Conservation (phyloP, 352 stramenopile species). For the Globisporangium irregulare region DNA sequence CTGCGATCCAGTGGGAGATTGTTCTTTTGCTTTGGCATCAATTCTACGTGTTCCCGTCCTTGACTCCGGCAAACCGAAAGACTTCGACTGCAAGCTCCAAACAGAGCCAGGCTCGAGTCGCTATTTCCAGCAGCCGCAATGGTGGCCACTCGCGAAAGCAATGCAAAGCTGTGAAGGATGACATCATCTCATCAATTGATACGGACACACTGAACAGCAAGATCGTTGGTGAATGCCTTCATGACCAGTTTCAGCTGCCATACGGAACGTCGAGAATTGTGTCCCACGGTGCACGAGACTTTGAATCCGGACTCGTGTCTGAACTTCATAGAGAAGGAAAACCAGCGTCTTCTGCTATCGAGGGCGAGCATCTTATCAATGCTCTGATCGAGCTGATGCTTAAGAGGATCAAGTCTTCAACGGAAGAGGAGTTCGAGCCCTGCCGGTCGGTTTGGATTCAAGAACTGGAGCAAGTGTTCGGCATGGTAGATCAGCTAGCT, state of each 20-base stretch:
- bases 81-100: not conserved
- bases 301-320: not conserved
- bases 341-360: not conserved
- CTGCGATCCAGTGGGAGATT: slow-evolving; percentile 9
- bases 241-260: not conserved
- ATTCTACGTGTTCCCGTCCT: slow-evolving; percentile 1
- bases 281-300: slow-evolving; percentile 1
- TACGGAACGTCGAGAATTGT: not conserved
- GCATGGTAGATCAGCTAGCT: slow-evolving; percentile 1
- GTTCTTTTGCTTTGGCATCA: slow-evolving; percentile 5
- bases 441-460: not conserved
- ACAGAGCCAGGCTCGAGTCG: not conserved
- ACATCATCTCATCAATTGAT: not conserved
- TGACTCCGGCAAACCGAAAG: not conserved
- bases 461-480: not conserved
- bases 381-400: slow-evolving; percentile 8
- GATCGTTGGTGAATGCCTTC: not conserved
- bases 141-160: not conserved
- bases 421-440: not conserved
- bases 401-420: not conserved
- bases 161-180: not conserved
- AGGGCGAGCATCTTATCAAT: not conserved
- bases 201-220: not conserved
- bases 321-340: not conserved
- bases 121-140: not conserved